Evolutionary conservation across 2,329 filamentous ascomycete species (phyloP), one percentile per base, ranked within the genome.

Genomic region (Phialophora tarda): DNA sequence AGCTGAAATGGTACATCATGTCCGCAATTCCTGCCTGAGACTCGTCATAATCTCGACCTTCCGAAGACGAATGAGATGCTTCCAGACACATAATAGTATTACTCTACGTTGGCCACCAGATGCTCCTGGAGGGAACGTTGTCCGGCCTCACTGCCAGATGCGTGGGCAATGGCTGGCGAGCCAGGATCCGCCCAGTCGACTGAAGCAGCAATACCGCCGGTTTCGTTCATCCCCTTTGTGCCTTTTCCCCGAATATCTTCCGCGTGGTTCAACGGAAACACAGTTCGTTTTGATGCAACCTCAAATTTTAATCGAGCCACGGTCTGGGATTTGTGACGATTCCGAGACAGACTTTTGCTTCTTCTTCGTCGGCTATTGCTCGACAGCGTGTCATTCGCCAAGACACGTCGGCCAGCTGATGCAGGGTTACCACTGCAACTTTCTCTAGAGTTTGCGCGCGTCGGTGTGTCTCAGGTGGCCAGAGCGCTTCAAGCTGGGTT

Each of bases 171-270:
- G 38, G 4, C 38, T 41, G 38, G 14, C 38, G 12, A 44, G 17
- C 17, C 38, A 44, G 38, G 17, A 24, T 24, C 48, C 23, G 57
- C 44, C 7, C 44, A 59, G 21, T 12, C 41, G 58, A 61, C 64
- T 30, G 58, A 66, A 59, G 54, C 26, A 66, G 64, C 44, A 62
- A 62, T 59, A 62, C 38, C 59, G 64, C 64, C 64, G 64, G 53
- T 24, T 21, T 59, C 38, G 38, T 44, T 44, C 38, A 44, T 54
- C 17, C 34, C 10, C 21, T 30, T 14, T 54, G 10, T 32, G 21
- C 28, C 2, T 28, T 48, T 48, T 51, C 23, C 21, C 51, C 60
- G 50, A 56, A 34, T 14, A 44, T 62, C 38, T 44, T 53, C 58
- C 59, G 48, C 48, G 23, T 54, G 59, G 50, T 28, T 56, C 50